Conservation (phyloP, 1,139 yeast species). For the Diutina rugosa region DNA sequence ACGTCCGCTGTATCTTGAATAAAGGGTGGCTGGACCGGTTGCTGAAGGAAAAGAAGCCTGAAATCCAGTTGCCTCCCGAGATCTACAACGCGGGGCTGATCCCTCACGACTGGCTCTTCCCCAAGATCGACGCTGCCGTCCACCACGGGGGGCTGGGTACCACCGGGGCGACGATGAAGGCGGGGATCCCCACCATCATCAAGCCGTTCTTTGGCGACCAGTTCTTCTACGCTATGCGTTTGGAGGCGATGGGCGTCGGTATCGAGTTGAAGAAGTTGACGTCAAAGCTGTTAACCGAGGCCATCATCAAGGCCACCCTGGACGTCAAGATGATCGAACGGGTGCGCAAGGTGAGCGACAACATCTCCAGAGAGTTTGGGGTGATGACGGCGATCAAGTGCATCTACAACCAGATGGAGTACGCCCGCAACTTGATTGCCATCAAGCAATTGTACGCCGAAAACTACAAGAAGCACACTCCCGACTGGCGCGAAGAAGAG, state of each 20-base stretch:
- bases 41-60: slow-evolving; percentile 18
- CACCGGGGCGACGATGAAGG: slow-evolving; percentile 80
- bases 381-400: slow-evolving; percentile 63
- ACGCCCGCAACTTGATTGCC: slow-evolving; percentile 26
- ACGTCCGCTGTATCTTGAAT: slow-evolving; percentile 73
- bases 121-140: slow-evolving; percentile 82
- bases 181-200: slow-evolving; percentile 80
- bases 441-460: not conserved
- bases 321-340: slow-evolving; percentile 53
- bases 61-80: slow-evolving; percentile 52
- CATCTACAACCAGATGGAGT: slow-evolving; percentile 69
- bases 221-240: slow-evolving; percentile 75
- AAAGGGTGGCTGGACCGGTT: slow-evolving; percentile 92
- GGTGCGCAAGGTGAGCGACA: slow-evolving; percentile 49
- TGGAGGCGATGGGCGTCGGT: slow-evolving; percentile 90
- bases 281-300: slow-evolving; percentile 46
- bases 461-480: slow-evolving; percentile 2
- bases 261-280: slow-evolving; percentile 57
- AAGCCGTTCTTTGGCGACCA: slow-evolving; percentile 97
- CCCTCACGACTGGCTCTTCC: slow-evolving; percentile 94
- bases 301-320: slow-evolving; percentile 54
- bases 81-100: slow-evolving; percentile 58
- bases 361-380: slow-evolving; percentile 63
- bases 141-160: slow-evolving; percentile 99
- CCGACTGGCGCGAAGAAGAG: slow-evolving; percentile 2